Evolutionary conservation across 1,139 yeast species (phyloP), one percentile per base, ranked within the genome.

Genomic region (Kluyveromyces sp.): DNA sequence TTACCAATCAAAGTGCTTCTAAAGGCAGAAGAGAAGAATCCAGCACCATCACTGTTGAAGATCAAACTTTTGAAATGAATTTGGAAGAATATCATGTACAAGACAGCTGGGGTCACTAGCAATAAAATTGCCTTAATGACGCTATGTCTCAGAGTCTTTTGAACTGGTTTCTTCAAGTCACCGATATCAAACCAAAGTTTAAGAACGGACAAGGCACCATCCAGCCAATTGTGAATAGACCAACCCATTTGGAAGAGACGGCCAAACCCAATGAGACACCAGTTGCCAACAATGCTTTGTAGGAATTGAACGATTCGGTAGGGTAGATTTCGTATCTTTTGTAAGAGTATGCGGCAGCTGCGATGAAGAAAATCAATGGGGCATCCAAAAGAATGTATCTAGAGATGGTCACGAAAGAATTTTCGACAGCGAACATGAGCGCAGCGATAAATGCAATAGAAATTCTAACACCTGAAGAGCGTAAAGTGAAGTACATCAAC

Each of bases 241-340:
- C 99, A 42, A 92, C 97, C 97, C 98, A 92, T 67, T 94, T 94
- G 41, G 96, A 82, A 39, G 90, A 79, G 33, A 84, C 73, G 2
- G 97, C 92, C 48, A 94, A 78, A 43, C 98, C 99, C 47, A 94
- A 72, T 21, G 84, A 84, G 45, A 88, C 67, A 51, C 95, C 96
- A 36, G 95, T 79, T 39, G 87, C 75, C 28, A 83, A 48, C 61
- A 94, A 70, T 48, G 83, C 73, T 59, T 79, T 79, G 68, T 71
- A 84, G 90, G 97, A 89, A 45, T 68, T 70, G 43, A 68, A 63
- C 25, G 85, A 58, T 63, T 86, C 82, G n/a, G 95, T 88, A 35
- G 73, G 74, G 63, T 83, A 85, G 55, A 81, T 73, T 70, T 90
- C 95, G 63, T 86, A 84, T 66, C 81, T 84, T 65, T 86, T 84